Base-by-base conservation (phyloP, 1,139 yeast genomes). In the Kluyveromyces sp. region DNA sequence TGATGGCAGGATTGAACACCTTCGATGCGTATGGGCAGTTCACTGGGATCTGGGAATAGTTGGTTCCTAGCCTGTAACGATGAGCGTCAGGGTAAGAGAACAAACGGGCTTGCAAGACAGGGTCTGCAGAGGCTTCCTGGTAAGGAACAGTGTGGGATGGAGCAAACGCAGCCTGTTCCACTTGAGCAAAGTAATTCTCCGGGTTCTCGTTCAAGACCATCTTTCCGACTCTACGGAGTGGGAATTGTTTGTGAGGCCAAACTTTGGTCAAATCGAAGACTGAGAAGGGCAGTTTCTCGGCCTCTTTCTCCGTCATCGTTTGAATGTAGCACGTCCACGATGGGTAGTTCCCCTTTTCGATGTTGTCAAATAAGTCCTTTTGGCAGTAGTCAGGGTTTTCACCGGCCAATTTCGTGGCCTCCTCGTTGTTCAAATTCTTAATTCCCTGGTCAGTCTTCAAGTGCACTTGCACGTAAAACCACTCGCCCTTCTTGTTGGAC, bases 181-280 rank as follows among this genome's bases (percentile, higher is more conserved):
- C 71, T 57, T 77, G 79, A 17, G 78, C 78, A 54, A 73, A 74
- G 62, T 69, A 77, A 60, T 77, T 77, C 52, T 67, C 66, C 31
- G 80, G 80, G 60, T 76, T 75, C 57, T 75, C 73, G 60, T 77
- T 69, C 57, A 77, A 61, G 2, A 71, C 77, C 45, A 76, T 57
- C 57, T 71, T 73, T 52, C 81, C 83, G 55, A 77, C 72, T 57
- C 73, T 74, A 53, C 82, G 69, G 61, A 77, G 62, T 49, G 83
- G 82, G 67, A 72, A 76, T 40, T 76, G 69, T 50, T 63, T 64
- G 54, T 77, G 80, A 22, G 82, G 74, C 83, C 83, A 77, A 40
- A 75, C 68, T 64, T 77, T 77, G 51, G 87, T 80, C 64, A 80
- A 71, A 61, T 80, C 87, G 57, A 78, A 78, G 38, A 80, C 80